Conservation (phyloP, 176 grass and related monocot species). For the Rhipidocladum racemiflorum region DNA sequence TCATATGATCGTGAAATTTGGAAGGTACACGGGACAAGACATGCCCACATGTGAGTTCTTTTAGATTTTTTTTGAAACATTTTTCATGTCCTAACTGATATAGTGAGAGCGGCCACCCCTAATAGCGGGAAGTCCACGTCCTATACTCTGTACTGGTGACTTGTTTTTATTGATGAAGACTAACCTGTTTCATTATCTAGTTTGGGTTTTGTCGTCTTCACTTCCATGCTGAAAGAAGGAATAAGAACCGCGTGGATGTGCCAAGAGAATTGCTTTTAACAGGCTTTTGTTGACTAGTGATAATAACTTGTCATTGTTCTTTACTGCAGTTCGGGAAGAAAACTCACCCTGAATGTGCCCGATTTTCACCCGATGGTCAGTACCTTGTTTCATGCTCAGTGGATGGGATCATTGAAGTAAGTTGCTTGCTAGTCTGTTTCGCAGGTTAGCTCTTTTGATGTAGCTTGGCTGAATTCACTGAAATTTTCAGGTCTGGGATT, state of each 20-base stretch:
- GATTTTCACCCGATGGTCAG: conserved; percentile 97
- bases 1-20: neutral
- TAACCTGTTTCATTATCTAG: conserved; percentile 9
- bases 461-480: conserved; percentile 21
- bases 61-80: neutral
- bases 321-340: conserved; percentile 92
- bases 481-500: conserved; percentile 90
- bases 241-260: neutral
- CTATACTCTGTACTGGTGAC: neutral
- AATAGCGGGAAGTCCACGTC: neutral
- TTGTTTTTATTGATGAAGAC: conserved; percentile 24
- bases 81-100: neutral
- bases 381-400: conserved; percentile 96
- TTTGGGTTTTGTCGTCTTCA: conserved; percentile 20
- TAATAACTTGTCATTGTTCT: conserved; percentile 24
- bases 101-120: neutral
- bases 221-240: conserved; percentile 4
- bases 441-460: neutral
- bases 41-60: neutral
- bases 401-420: conserved; percentile 96
- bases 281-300: neutral
- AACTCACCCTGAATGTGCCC: conserved; percentile 96
- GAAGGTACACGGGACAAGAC: neutral
- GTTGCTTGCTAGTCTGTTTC: conserved; percentile 30
- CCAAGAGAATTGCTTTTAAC: neutral